Evolutionary conservation across 768 basidiomycete species (phyloP), one percentile per base, ranked within the genome.

Genomic region (Lyophyllum atratum): DNA sequence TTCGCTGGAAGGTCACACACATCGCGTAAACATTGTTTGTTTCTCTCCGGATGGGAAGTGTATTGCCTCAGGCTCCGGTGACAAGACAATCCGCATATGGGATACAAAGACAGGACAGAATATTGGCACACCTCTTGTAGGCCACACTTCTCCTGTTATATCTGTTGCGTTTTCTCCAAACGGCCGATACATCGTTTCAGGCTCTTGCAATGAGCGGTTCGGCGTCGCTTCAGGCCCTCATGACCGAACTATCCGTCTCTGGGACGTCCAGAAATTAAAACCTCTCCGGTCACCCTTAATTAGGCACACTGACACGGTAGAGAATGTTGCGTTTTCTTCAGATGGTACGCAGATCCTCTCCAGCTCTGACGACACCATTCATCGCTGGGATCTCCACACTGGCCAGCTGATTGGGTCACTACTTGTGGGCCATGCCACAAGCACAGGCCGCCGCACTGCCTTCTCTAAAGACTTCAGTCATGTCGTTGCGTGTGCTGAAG

Each of bases 1-100:
- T 6, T 9, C 15, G 15, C 52, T 42, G 59, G 12, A 42, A 31
- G 64, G 54, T 17, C 62, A 63, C 51, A 19, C 21, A 12, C 7
- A 49, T 19, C 15, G 7, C 4, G 40, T 62, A 15, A 46, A 2
- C 3, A 58, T 59, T 34, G 56, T 66, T 44, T 57, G 61, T 8
- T 60, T 62, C 26, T 66, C 63, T 2, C 63, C 64, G 15, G 54
- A 66, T 51, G 58, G 65, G 2, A 62, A 56, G 4, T 25, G 34
- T 31, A n/a, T 58, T 28, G 56, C 50, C 17, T 52, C 56, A 42
- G 56, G 49, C 6, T 52, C 50, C 4, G 24, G 24, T 7, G 56
- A 58, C 21, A 47, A 48, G 15, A 58, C 56, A 25, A 43, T 58
- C 15, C 22, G 45, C 17, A 58, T 58, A 1, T 58, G 56, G 56